phyloP scores from a whole-genome alignment of 768 basidiomycete species.

The Phylloporus rhodoxanthus region DNA sequence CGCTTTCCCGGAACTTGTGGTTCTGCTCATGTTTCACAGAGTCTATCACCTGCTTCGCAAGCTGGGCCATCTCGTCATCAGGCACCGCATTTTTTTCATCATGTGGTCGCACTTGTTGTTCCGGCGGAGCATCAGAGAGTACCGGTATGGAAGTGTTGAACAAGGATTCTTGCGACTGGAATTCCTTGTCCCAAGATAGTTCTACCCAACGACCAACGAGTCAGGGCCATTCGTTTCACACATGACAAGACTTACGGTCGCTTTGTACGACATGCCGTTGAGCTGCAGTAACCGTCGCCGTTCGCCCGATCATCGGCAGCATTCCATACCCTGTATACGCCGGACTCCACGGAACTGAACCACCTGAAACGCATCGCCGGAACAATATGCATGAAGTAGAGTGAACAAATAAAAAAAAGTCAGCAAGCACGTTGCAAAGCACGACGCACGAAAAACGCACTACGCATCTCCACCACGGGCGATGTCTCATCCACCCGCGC shows the following conservation, averaged over 20 bases:
- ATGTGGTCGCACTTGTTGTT: slow-evolving; percentile 10
- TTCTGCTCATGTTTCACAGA: slow-evolving; percentile 71
- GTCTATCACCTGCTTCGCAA: slow-evolving; percentile 73
- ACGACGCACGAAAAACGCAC: slow-evolving; percentile 12
- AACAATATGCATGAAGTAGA: neutral
- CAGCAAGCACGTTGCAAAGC: neutral
- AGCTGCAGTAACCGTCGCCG: slow-evolving; percentile 12
- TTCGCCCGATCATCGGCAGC: slow-evolving; percentile 35
- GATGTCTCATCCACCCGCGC: slow-evolving; percentile 6
- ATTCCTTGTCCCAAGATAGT: slow-evolving; percentile 57
- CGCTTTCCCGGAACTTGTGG: slow-evolving; percentile 79
- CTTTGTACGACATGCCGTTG: slow-evolving; percentile 27
- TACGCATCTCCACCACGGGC: slow-evolving; percentile 6
- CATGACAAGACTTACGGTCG: slow-evolving; percentile 38
- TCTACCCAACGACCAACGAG: slow-evolving; percentile 7
- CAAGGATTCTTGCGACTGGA: slow-evolving; percentile 49
- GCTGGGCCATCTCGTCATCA: slow-evolving; percentile 68
- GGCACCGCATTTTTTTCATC: slow-evolving; percentile 25
- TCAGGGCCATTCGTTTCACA: neutral
- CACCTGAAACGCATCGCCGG: slow-evolving; percentile 22
- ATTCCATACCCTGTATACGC: slow-evolving; percentile 34
- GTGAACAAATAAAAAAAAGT: neutral
- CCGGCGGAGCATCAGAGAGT: slow-evolving; percentile 1
- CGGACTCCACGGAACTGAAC: slow-evolving; percentile 37
- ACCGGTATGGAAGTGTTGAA: slow-evolving; percentile 21